Evolutionary conservation across 352 stramenopile genomes (phyloP).

Genomic region (Phytophthora cryptogea): DNA sequence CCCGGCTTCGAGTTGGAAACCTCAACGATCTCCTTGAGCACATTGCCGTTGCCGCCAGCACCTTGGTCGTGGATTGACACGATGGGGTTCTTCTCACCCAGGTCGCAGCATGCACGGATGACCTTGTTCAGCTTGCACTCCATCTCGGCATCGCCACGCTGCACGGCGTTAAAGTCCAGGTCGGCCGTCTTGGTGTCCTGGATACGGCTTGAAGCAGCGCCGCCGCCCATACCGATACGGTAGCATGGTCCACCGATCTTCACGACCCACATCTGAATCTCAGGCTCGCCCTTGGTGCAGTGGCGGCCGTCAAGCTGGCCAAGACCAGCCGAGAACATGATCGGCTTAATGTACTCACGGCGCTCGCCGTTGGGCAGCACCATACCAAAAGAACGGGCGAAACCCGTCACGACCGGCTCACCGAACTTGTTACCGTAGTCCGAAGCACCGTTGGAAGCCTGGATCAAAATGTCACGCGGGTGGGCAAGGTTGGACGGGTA

Average conservation of each 20-base stretch:
- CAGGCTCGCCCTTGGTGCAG: slow-evolving; percentile 93
- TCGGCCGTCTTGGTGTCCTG: slow-evolving; percentile 93
- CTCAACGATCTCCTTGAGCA: slow-evolving; percentile 99
- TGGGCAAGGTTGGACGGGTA: slow-evolving; percentile 92
- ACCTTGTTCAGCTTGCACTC: slow-evolving; percentile 99
- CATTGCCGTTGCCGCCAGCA: slow-evolving; percentile 99
- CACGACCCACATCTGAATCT: slow-evolving; percentile 96
- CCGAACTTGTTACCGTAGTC: slow-evolving; percentile 99
- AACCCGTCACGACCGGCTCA: slow-evolving; percentile 98
- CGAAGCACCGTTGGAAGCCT: slow-evolving; percentile 97
- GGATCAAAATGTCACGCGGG: slow-evolving; percentile 95
- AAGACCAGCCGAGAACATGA: slow-evolving; percentile 99
- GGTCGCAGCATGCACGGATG: slow-evolving; percentile 97
- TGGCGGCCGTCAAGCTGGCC: slow-evolving; percentile 96
- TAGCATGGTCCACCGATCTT: slow-evolving; percentile 99
- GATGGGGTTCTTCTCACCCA: slow-evolving; percentile 98
- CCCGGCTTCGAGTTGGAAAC: slow-evolving; percentile 77
- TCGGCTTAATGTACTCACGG: slow-evolving; percentile 99
- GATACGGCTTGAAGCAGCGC: slow-evolving; percentile 95
- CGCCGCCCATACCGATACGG: slow-evolving; percentile 98
- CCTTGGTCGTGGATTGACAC: slow-evolving; percentile 99
- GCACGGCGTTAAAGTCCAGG: slow-evolving; percentile 99
- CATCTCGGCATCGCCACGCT: slow-evolving; percentile 99
- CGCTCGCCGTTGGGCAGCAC: slow-evolving; percentile 94
- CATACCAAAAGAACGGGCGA: slow-evolving; percentile 97